phyloP scores from a whole-genome alignment of 2,329 filamentous ascomycete genomes.

The Phialophora tarda region DNA sequence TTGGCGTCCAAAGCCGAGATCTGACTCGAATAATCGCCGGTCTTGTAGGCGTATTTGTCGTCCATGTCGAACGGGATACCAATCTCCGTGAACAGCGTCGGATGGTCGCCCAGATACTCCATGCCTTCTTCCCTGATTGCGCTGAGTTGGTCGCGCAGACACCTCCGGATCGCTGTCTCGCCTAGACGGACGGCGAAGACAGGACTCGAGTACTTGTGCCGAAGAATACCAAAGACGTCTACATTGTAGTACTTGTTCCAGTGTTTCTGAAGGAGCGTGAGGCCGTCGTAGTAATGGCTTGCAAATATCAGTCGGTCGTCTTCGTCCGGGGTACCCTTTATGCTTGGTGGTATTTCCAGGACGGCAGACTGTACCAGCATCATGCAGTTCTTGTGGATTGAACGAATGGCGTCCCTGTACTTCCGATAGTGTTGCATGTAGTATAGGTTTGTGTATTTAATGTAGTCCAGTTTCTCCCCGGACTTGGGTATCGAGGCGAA shows the following conservation, averaged over 20 bases:
- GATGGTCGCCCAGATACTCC: conserved; percentile 87
- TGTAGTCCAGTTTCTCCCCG: conserved; percentile 76
- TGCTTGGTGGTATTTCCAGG: conserved; percentile 83
- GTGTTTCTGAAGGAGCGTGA: conserved; percentile 96
- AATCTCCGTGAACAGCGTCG: conserved; percentile 90
- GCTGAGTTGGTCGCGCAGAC: conserved; percentile 83
- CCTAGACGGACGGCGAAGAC: conserved; percentile 92
- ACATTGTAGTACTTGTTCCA: conserved; percentile 99
- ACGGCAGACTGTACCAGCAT: conserved; percentile 91
- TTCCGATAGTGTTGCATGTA: conserved; percentile 85
- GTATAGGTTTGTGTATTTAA: conserved; percentile 86
- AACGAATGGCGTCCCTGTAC: conserved; percentile 75
- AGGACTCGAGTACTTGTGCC: conserved; percentile 85
- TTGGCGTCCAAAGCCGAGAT: conserved; percentile 94
- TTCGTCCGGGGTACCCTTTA: conserved; percentile 87
- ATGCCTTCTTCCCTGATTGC: conserved; percentile 83
- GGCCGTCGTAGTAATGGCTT: conserved; percentile 94
- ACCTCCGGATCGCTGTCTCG: conserved; percentile 92
- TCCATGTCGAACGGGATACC: conserved; percentile 99
- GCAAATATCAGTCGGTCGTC: conserved; percentile 90
- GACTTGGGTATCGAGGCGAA: conserved; percentile 79
- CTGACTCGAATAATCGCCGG: conserved; percentile 92
- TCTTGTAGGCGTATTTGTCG: conserved; percentile 91
- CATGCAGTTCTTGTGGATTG: conserved; percentile 77
- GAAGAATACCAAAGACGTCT: conserved; percentile 88